Base-by-base conservation (phyloP, 228 moss, liverwort and hornwort genomes). In the Sphagnum fallax region DNA sequence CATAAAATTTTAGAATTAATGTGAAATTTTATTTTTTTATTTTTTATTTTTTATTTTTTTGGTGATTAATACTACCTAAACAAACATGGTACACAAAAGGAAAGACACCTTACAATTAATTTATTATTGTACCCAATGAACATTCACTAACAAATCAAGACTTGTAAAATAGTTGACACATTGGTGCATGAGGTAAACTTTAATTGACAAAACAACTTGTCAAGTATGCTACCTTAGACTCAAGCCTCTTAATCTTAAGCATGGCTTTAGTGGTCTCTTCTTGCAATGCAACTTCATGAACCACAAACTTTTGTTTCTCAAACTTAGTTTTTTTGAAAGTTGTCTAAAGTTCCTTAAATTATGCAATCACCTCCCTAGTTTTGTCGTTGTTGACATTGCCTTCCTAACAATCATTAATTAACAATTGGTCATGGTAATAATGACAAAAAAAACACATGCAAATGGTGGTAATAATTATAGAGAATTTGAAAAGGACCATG, bases 1-100 rank as follows among this genome's bases (percentile, higher is more conserved):
- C 93, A 80, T 97, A 97, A 47, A 93, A 97, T 63, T 89, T 83
- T n/a, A 97, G 71, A 75, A 93, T 88, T 59, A 79, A 80, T 79
- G 82, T 87, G 81, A 93, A 91, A 77, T 97, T 93, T 57, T 90
- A 72, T 73, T 93, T 93, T 62, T n/a, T n/a, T n/a, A n/a, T n/a
- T n/a, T n/a, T n/a, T n/a, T n/a, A n/a, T n/a, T n/a, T n/a, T n/a
- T n/a, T n/a, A n/a, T n/a, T n/a, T n/a, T n/a, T n/a, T 83, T 77
- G 53, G 68, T 78, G 62, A 97, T 49, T 65, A 93, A 78, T 60
- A 69, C 72, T 60, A 90, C 80, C 90, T 91, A 85, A 52, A 76
- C 32, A 69, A 63, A 48, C 51, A 65, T 16, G 52, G 58, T 52
- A 8, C 75, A 47, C 8, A 48, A 16, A 52, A 66, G 53, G 15